Base-by-base conservation (phyloP, 2,329 filamentous ascomycete genomes). In the Knoxdaviesia capensis region DNA sequence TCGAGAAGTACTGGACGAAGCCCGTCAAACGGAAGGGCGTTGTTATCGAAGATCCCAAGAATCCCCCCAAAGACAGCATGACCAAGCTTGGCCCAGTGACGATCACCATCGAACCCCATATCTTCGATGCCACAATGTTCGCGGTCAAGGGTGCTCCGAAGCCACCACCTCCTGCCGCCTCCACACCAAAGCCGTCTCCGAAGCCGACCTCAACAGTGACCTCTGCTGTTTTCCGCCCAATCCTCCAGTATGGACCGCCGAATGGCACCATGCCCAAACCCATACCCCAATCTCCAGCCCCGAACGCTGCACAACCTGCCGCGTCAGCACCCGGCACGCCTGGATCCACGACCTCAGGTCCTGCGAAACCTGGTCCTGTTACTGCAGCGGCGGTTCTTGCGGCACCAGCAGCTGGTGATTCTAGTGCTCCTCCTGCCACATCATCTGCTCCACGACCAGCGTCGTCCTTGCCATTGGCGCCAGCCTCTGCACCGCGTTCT, bases 1-100 rank as follows among this genome's bases (percentile, higher is more conserved):
- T 86, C 50, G 77, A 84, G 50, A 80, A 75, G 51, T 85, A 80
- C 56, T 86, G 80, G 80, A 71, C 75, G 6, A 85, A 85, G 53
- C 78, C 80, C 3, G 63, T 63, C 36, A 80, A 79, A 58, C 71
- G 71, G 47, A 82, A 79, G 55, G 74, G 77, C 37, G 69, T 71
- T 3, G 56, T 74, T 29, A 67, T 69, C 43, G 76, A 78, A 50
- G 71, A 77, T 41, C 64, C 69, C 5, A 74, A 75, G 49, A 81
- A 82, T 50, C 77, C 77, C 2, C 60, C 76, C 47, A 76, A 80
- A 56, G 71, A 84, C 38, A 75, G 69, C 47, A 83, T 85, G 75
- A 64, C 69, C 48, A 81, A 77, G 56, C 69, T 84, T 28, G 83
- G 84, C 49, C 71, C 71, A 49, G 76, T 82, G 47, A 76, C 76